phyloP scores from a whole-genome alignment of 805 yeast species.

The Candida fluviatilis region DNA sequence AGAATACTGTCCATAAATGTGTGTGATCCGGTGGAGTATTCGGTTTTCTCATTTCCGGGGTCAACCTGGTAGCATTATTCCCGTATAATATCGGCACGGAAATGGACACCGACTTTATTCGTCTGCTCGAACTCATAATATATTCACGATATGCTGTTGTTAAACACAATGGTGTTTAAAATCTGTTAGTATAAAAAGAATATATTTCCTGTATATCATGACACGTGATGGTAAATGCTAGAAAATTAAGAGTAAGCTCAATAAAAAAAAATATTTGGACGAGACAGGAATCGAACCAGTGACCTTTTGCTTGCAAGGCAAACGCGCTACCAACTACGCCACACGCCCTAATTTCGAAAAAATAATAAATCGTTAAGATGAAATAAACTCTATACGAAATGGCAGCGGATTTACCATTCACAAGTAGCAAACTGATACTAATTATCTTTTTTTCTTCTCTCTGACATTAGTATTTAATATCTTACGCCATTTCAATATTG shows the following conservation, averaged over 20 bases:
- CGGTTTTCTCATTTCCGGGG: slow-evolving; percentile 35
- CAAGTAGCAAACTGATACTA: no score
- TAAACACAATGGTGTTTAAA: no score
- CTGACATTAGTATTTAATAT: no score
- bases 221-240: background rate
- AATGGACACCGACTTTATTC: slow-evolving; percentile 31
- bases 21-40: slow-evolving; percentile 78
- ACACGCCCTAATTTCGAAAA: no score
- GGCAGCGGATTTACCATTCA: no score
- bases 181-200: no score
- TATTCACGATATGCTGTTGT: background rate
- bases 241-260: background rate
- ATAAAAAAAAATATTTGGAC: slow-evolving; percentile 43
- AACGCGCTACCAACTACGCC: slow-evolving; percentile 84
- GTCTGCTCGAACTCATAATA: slow-evolving; percentile 18
- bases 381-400: no score
- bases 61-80: slow-evolving; percentile 32
- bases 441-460: no score
- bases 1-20: slow-evolving; percentile 92
- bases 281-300: slow-evolving; percentile 76
- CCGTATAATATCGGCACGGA: slow-evolving; percentile 43
- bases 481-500: no score
- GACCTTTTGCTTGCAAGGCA: slow-evolving; percentile 78
- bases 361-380: no score
- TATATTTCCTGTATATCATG: background rate